These are phyloP conservation scores for Phialophora expanda DNA, from an alignment of 2,329 filamentous ascomycete genomes.

Conservation along the genomic window DNA sequence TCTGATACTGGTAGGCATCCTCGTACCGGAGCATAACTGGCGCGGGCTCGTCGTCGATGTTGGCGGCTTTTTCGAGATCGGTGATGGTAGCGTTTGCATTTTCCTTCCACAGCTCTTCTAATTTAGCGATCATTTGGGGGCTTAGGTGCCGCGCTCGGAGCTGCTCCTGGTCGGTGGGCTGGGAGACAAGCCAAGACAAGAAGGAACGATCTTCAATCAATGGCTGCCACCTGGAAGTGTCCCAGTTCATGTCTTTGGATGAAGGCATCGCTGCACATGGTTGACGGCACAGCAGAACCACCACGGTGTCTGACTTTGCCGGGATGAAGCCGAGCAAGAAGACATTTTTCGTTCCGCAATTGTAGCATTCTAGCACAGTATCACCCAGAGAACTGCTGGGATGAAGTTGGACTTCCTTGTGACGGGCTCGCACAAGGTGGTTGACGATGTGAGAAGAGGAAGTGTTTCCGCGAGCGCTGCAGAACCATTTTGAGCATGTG, in stretches of 20 bases:
- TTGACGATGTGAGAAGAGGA: slow-evolving; percentile 98
- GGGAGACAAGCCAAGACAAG: slow-evolving; percentile 86
- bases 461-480: slow-evolving; percentile 93
- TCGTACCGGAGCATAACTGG: slow-evolving; percentile 93
- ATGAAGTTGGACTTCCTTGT: slow-evolving; percentile 98
- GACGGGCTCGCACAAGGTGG: slow-evolving; percentile 92
- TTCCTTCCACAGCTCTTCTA: slow-evolving; percentile 99
- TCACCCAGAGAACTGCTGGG: slow-evolving; percentile 91
- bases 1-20: slow-evolving; percentile 97
- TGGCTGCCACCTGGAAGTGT: slow-evolving; percentile 96
- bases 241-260: slow-evolving; percentile 99
- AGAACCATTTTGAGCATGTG: slow-evolving; percentile 97
- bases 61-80: slow-evolving; percentile 87
- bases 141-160: slow-evolving; percentile 91
- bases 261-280: slow-evolving; percentile 94
- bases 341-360: slow-evolving; percentile 98
- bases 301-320: slow-evolving; percentile 96
- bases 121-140: slow-evolving; percentile 90
- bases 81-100: slow-evolving; percentile 85
- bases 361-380: slow-evolving; percentile 97
- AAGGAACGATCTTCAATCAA: slow-evolving; percentile 97
- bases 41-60: slow-evolving; percentile 91
- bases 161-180: slow-evolving; percentile 92
- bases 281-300: slow-evolving; percentile 93
- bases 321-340: slow-evolving; percentile 98